Evolutionary conservation across 78 protist genomes (phyloP).

Genomic region (Dictyostelium citrinum): DNA sequence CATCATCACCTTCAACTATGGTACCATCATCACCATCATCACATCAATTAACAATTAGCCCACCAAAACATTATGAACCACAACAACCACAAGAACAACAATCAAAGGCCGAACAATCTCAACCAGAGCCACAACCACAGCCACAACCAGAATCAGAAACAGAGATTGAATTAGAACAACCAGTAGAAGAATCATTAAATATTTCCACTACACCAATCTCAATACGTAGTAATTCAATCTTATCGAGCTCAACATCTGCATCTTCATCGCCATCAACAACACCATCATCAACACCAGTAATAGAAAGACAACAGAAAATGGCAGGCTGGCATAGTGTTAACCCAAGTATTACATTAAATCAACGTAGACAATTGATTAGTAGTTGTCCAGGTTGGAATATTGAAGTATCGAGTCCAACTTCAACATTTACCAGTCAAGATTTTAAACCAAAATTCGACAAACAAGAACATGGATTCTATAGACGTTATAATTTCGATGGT

Average conservation of each 20-base stretch:
- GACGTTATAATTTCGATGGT: conserved; percentile 34
- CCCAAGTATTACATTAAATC: background rate
- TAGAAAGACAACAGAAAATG: background rate
- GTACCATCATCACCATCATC: background rate
- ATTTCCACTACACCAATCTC: background rate
- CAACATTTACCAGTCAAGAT: background rate
- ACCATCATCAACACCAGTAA: background rate
- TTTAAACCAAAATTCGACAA: conserved; percentile 15
- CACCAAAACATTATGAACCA: background rate
- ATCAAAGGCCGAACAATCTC: background rate
- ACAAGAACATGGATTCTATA: conserved; percentile 51
- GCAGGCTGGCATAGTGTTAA: background rate
- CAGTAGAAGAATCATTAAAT: background rate
- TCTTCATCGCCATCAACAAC: background rate
- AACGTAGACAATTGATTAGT: conserved; percentile 1
- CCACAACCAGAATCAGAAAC: background rate
- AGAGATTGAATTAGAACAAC: background rate
- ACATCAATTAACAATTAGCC: background rate
- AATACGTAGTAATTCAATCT: background rate
- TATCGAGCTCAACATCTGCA: background rate
- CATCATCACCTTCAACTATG: background rate
- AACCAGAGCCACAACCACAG: background rate
- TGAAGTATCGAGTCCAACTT: background rate
- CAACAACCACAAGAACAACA: background rate
- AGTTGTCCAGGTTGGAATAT: conserved; percentile 48